Evolutionary conservation across 1,139 yeast species (phyloP), one percentile per base, ranked within the genome.

Genomic region (Wickerhamomyces sp.): DNA sequence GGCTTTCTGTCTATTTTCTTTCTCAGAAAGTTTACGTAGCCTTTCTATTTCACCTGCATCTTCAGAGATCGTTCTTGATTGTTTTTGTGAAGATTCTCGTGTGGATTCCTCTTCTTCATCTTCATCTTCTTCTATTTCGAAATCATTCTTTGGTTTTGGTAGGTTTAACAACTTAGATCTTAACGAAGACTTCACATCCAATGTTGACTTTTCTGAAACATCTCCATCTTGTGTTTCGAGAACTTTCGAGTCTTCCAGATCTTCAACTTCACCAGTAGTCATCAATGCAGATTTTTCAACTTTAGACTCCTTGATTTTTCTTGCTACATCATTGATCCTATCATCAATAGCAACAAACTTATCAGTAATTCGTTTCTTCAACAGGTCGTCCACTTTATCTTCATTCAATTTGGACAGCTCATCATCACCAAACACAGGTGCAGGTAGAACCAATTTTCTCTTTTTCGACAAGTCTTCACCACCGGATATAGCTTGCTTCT

Each of bases 71-170:
- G 40, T 11, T 26, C 35, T 14, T 28, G 36, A 11, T 19, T 19
- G n/a, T 14, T 29, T 25, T 31, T 37, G 20, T 19, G 16, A 36
- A 15, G 31, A 42, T n/a, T n/a, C n/a, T n/a, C n/a, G n/a, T 6
- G 36, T 41, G 13, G 31, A 33, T 15, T 51, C 58, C 14, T 41
- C 58, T 28, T 40, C 46, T 6, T 42, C 54, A 4, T 49, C 57
- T 9, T 59, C 66, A 4, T 64, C 62, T 2, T 62, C 52, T 6
- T 62, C 59, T 16, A 75, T 56, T 38, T 78, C 83, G 48, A 72
- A 76, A 39, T 77, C 80, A 45, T 78, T 76, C 42, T 65, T 62
- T 0, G 86, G 83, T 31, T 61, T 58, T 0, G 86, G 83, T 10
- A 78, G 54, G 1, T 49, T 42, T 4, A 59, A 56, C 29, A 78